Conservation (phyloP, 768 basidiomycete species). For the Pisolithus microcarpus region DNA sequence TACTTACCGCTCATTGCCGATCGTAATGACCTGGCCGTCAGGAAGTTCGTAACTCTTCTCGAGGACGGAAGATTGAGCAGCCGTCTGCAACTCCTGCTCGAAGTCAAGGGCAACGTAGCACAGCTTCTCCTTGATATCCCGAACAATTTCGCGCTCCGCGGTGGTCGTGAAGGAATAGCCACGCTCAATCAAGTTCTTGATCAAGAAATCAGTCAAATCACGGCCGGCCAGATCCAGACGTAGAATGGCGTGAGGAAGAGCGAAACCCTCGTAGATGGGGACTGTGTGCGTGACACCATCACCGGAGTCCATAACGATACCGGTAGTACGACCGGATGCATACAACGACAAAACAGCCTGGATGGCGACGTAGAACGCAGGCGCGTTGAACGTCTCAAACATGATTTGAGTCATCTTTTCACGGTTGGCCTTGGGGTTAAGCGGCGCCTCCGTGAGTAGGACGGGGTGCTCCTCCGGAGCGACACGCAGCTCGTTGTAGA, state of each 20-base stretch:
- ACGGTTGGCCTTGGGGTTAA: conserved; percentile 67
- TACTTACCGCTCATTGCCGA: conserved; percentile 55
- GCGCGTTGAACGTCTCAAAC: conserved; percentile 73
- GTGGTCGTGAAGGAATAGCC: conserved; percentile 93
- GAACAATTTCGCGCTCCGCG: conserved; percentile 89
- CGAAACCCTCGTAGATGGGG: conserved; percentile 93
- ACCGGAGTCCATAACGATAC: conserved; percentile 92
- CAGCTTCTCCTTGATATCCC: conserved; percentile 92
- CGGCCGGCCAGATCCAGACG: conserved; percentile 91
- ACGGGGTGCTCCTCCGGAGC: conserved; percentile 74
- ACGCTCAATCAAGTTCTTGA: conserved; percentile 84
- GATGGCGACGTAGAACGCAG: conserved; percentile 69
- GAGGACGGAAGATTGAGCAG: conserved; percentile 79
- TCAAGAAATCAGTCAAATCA: conserved; percentile 78
- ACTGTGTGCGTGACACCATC: conserved; percentile 96
- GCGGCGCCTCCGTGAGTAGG: conserved; percentile 63
- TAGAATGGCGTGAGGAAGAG: conserved; percentile 87
- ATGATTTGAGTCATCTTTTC: conserved; percentile 77
- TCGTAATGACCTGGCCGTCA: conserved; percentile 88
- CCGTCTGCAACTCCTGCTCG: conserved; percentile 88
- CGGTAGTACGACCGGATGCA: conserved; percentile 91
- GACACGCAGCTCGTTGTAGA: conserved; percentile 78
- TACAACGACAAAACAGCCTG: conserved; percentile 75
- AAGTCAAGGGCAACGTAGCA: conserved; percentile 95
- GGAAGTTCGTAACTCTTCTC: conserved; percentile 95